A percentile compares a stretch with the other conserved stretches of the same genome.
Evolutionary conservation across 2,329 filamentous ascomycete species (phyloP).

Genomic region (Tolypocladium ovalisporum): DNA sequence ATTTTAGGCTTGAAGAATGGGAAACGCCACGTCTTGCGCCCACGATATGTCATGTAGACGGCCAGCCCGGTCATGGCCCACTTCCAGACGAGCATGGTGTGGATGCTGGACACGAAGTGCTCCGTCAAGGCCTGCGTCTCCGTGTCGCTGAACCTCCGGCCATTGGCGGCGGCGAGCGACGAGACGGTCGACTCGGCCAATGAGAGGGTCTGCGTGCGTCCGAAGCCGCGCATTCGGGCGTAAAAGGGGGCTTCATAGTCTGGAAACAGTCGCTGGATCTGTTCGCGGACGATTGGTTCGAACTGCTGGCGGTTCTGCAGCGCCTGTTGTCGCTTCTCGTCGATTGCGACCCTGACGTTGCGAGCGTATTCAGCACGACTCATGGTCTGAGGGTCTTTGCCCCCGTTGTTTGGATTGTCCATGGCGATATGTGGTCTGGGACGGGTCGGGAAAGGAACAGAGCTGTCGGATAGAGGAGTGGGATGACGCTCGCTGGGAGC

Average conservation of each 20-base stretch:
- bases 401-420: constrained; percentile 6
- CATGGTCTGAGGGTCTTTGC: constrained; percentile 17
- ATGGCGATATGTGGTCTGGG: constrained; percentile 1
- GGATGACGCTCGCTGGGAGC: neutral
- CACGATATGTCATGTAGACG: constrained; percentile 13
- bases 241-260: constrained; percentile 21
- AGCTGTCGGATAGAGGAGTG: neutral
- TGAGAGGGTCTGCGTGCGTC: constrained; percentile 14
- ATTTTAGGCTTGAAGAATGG: constrained; percentile 26
- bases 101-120: constrained; percentile 18
- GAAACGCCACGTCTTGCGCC: constrained; percentile 25
- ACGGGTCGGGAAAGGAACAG: neutral
- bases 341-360: constrained; percentile 16
- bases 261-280: constrained; percentile 19
- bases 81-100: constrained; percentile 19
- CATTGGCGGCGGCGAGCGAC: constrained; percentile 16
- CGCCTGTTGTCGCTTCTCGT: constrained; percentile 19
- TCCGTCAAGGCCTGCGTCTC: constrained; percentile 24
- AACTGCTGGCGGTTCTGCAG: constrained; percentile 17
- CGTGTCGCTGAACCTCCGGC: constrained; percentile 21
- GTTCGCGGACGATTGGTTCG: constrained; percentile 17
- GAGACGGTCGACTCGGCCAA: constrained; percentile 16
- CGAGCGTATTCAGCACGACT: constrained; percentile 10
- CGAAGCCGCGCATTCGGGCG: constrained; percentile 17
- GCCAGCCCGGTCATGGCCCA: constrained; percentile 15